Evolutionary conservation across 2,329 filamentous ascomycete species (phyloP), one percentile per base, ranked within the genome.

Genomic region (Curvularia eragrostidis): DNA sequence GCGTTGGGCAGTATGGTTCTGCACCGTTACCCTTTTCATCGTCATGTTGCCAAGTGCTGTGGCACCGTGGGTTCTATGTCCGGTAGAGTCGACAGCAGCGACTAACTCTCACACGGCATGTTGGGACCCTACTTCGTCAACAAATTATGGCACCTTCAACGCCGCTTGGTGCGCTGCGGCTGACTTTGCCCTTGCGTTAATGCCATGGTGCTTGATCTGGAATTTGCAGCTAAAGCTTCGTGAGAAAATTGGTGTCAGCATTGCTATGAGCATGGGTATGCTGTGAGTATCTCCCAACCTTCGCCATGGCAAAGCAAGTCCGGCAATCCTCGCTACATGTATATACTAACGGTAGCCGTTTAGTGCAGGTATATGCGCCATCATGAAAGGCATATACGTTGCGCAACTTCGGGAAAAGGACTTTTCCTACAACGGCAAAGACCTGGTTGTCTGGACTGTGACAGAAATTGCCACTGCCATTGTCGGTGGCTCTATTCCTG

Each of bases 181-280:
- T 1, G 70, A 73, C 46, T 70, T 73, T 52, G 61, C 63, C 2
- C 64, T 73, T 4, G 70, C 69, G 1, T 55, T 71, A 9, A 32
- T 73, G 9, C 70, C 70, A 1, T 73, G 70, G 70, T 67, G 61
- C 30, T 26, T 73, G n/a, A 56, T 73, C 9, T 66, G 63, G 68
- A 58, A 57, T 0, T 48, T 73, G 23, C 62, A 66, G n/a, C 50
- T 73, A 42, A 57, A 52, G 26, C 42, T 48, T 3, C 59, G 58
- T n/a, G 69, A 73, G 48, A 72, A 71, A 46, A 58, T 73, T 12
- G 70, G 70, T 12, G 64, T 72, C 2, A 64, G 68, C 0, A 63
- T 73, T n/a, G 70, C 70, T 2, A 73, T 73, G 70, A 69, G 66
- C 48, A 65, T 71, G 63, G 70, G 70, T 26, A 8, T 72, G 1